Evolutionary conservation across 148 eudicot species (phyloP), one percentile per base, ranked within the genome.

Genomic region (Chenopodium berlandieri): DNA sequence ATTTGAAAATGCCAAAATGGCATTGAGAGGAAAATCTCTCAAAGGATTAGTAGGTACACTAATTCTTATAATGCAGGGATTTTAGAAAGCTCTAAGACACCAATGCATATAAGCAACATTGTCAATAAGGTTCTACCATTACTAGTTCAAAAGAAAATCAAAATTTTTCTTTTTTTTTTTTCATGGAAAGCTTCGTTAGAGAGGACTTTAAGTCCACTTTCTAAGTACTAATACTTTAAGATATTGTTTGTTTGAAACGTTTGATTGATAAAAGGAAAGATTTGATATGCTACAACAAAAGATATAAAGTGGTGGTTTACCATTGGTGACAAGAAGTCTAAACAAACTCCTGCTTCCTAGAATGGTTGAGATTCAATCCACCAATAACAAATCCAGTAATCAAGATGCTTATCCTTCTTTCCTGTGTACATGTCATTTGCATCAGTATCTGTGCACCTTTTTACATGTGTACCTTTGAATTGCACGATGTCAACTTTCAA

Each of bases 351-450:
- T 47, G 32, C 60, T 44, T 72, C 52, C 30, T 2, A 20, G 75
- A 72, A 40, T 2, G 7, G 25, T 19, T 67, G 23, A 11, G 71
- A 67, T 22, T 10, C 46, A 9, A 27, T 16, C 54, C 22, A 44
- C 30, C 52, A 10, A 9, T 46, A 44, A 19, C 54, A 22, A n/a
- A 72, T 40, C 56, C 60, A 46, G 58, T 4, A 73, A 72, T n/a
- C 75, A 75, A 75, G 65, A 30, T 22, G 23, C 25, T 75, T 22
- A 32, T 17, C 78, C 66, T 27, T 75, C 78, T 75, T 75, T 75
- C 66, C 78, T 75, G 66, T 31, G 52, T 30, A 54, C 25, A 58
- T 54, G 13, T 54, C 9, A 1, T 7, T 47, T 9, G 17, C 20
- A 48, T 73, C 19, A 73, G 32, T 48, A 47, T 22, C 40, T 20